Percentiles rank a stretch among this genome's conserved stretches.
Evolutionary conservation across 1,139 yeast species (phyloP).

Genomic region (Yamadazyma diddensiae): DNA sequence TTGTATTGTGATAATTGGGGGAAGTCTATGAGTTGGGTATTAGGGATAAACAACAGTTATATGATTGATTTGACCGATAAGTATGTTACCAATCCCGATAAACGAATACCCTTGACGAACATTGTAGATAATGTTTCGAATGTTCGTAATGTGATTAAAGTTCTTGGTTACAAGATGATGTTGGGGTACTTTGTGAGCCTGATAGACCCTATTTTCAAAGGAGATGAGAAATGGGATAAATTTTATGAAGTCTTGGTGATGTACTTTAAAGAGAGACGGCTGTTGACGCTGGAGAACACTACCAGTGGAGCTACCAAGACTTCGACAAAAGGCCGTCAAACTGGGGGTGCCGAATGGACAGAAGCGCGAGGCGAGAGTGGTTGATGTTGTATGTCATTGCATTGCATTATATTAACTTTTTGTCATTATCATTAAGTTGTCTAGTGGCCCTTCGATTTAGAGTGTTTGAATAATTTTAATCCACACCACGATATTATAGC

Average conservation of each 20-base stretch:
- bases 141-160: slow-evolving; percentile 34
- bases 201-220: slow-evolving; percentile 19
- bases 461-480: slow-evolving; percentile 71
- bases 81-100: slow-evolving; percentile 55
- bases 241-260: slow-evolving; percentile 28
- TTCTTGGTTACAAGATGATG: slow-evolving; percentile 33
- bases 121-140: slow-evolving; percentile 35
- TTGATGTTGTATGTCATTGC: too few species aligned
- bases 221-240: slow-evolving; percentile 4
- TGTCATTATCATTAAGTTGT: too few species aligned
- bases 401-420: too few species aligned
- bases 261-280: slow-evolving; percentile 24
- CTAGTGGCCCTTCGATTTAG: slow-evolving; percentile 18
- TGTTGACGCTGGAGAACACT: slow-evolving; percentile 5
- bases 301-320: slow-evolving; percentile 10
- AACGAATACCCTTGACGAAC: slow-evolving; percentile 49
- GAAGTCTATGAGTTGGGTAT: slow-evolving; percentile 82
- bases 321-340: slow-evolving; percentile 52
- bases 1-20: slow-evolving; percentile 88
- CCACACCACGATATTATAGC: slow-evolving; percentile 74
- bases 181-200: slow-evolving; percentile 31
- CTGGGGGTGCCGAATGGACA: slow-evolving; percentile 79
- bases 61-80: slow-evolving; percentile 66
- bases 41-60: slow-evolving; percentile 65
- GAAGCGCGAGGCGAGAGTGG: slow-evolving; percentile 76